Evolutionary conservation across 441 rosid species (phyloP).

Genomic region (Populus trichocarpa): DNA sequence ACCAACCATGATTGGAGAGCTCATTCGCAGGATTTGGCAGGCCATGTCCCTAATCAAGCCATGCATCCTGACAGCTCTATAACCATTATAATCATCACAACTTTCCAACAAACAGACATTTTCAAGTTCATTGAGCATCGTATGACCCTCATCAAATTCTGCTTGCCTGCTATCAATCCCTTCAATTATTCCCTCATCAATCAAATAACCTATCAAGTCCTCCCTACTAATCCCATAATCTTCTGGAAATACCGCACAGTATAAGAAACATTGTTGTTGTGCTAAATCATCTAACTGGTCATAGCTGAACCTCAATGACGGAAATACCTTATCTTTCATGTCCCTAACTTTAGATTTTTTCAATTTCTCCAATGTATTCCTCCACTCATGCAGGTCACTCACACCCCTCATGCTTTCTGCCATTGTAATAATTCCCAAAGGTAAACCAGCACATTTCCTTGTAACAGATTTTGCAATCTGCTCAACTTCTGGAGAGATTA

Average conservation of each 20-base stretch:
- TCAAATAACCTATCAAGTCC: no score
- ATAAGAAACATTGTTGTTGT: no score
- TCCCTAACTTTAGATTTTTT: background rate
- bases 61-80: conserved; percentile 11
- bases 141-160: conserved; percentile 1
- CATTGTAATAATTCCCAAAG: conserved; percentile 13
- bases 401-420: conserved; percentile 19
- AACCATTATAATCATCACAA: no score
- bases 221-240: no score
- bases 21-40: background rate
- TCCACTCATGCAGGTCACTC: background rate
- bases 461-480: background rate
- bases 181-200: background rate
- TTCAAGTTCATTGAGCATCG: conserved; percentile 9
- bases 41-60: conserved; percentile 5
- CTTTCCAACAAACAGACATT: conserved; percentile 13
- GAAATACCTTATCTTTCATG: background rate
- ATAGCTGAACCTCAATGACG: background rate
- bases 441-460: conserved; percentile 14
- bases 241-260: no score
- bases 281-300: background rate
- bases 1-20: conserved; percentile 13
- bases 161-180: background rate
- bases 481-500: background rate
- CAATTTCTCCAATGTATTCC: background rate